Evolutionary conservation across 2,329 filamentous ascomycete species (phyloP), one percentile per base, ranked within the genome.

Genomic region (Sarocladium strictum): DNA sequence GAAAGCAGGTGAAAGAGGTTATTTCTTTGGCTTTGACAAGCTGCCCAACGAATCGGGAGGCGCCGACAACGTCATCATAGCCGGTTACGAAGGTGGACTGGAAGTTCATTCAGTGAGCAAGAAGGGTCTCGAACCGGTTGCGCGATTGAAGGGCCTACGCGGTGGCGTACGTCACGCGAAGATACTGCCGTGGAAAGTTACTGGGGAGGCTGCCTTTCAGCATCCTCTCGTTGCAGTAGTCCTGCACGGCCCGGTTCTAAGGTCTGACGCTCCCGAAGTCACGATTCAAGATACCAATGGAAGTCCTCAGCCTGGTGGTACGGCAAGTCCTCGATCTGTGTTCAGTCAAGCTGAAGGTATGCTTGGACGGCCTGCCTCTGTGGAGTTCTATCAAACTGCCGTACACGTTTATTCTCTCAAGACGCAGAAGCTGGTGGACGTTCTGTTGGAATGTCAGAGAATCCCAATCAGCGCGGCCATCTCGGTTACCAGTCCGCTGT

Each of bases 401-500:
- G 90, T 96, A 5, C 90, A 97, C 61, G 76, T 97, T 0, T 96
- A 93, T 69, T 97, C 92, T 1, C 73, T 97, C 57, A 84, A 81
- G 61, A 89, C 85, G n/a, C 85, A 85, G 62, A 78, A 81, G 58
- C 81, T 83, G 54, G 71, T 97, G 54, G 81, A 85, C 24, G 87
- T 89, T 0, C 74, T 97, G 9, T 85, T 95, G 57, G 81, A 85
- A 62, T 84, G 86, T 41, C 80, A 88, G 51, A 76, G 83, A 65
- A 74, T 83, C 54, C 72, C 82, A 47, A 69, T 89, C 62, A 76
- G 79, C 63, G 73, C 80, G 57, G 66, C 67, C 24, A 65, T 74
- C n/a, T 73, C 85, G 35, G 71, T 84, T 27, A 76, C 77, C 0
- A 83, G 86, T 71, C 77, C 83, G 5, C 71, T 85, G 21, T 87